A percentile compares a stretch with the other conserved stretches of the same genome.
These are phyloP conservation scores for Auricularia cornea DNA, from an alignment of 768 basidiomycete genomes.

Conservation along the genomic window DNA sequence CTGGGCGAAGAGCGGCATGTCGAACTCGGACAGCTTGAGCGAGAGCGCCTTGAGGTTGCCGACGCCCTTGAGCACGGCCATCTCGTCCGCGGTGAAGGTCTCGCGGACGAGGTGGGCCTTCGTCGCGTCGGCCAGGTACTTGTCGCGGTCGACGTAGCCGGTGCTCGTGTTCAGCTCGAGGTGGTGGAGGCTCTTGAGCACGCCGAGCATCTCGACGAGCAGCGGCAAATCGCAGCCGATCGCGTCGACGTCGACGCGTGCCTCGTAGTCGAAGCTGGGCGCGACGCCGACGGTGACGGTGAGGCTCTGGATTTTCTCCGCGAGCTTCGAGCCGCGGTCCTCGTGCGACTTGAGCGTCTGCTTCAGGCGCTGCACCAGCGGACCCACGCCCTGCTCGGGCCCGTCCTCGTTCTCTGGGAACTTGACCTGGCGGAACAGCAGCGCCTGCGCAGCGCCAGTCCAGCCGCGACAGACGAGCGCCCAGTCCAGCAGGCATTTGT, in stretches of 20 bases:
- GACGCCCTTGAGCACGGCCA: neutral
- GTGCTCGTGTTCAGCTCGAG: neutral
- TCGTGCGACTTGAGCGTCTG: neutral
- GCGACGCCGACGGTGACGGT: neutral
- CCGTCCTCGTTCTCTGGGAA: neutral
- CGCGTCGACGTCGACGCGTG: neutral
- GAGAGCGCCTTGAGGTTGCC: neutral
- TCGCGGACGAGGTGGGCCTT: neutral
- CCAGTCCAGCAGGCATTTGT: slow-evolving; percentile 38
- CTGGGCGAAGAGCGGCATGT: neutral
- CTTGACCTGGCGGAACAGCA: slow-evolving; percentile 50
- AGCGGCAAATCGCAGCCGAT: neutral
- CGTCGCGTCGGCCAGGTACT: neutral
- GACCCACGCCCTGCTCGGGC: neutral
- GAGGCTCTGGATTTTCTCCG: neutral
- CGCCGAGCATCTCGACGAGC: neutral
- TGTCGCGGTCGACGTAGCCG: neutral
- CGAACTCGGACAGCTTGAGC: neutral
- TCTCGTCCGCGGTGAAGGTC: neutral
- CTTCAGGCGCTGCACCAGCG: neutral
- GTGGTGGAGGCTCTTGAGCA: neutral
- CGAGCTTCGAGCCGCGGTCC: neutral
- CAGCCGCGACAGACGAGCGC: slow-evolving; percentile 61
- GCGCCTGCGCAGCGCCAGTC: slow-evolving; percentile 52
- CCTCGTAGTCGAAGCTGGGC: neutral